A percentile compares a stretch with the other conserved stretches of the same genome.
phyloP scores from a whole-genome alignment of 306 rosid species.

The Delonix regia region DNA sequence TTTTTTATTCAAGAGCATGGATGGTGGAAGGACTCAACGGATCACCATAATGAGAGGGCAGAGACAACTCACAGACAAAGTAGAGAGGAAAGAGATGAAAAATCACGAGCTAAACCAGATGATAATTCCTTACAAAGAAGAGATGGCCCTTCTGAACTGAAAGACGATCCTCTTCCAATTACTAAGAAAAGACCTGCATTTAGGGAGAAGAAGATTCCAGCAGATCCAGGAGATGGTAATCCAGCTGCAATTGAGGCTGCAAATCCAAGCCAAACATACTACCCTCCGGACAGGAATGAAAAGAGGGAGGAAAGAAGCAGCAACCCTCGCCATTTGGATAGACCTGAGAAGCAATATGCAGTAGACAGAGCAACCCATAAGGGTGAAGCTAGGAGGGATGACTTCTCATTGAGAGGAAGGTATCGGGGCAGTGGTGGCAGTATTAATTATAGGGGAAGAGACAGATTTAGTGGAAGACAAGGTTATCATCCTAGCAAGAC shows the following conservation, averaged over 20 bases:
- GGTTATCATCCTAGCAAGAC: conserved; percentile 40
- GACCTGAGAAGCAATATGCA: conserved; percentile 50
- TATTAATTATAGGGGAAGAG: conserved; percentile 50
- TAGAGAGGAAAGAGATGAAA: conserved; percentile 51
- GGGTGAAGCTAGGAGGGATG: conserved; percentile 48
- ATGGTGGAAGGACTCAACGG: conserved; percentile 68
- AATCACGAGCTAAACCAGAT: conserved; percentile 42
- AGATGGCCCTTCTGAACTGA: conserved; percentile 49
- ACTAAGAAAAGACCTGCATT: conserved; percentile 73
- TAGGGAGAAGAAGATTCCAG: conserved; percentile 63
- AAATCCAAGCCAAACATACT: conserved; percentile 45
- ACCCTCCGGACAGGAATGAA: conserved; percentile 46
- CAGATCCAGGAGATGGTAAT: conserved; percentile 50
- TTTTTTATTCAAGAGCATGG: conserved; percentile 57
- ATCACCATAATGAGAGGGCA: conserved; percentile 45
- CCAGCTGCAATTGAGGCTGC: conserved; percentile 37
- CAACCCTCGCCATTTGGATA: conserved; percentile 42
- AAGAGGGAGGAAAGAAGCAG: conserved; percentile 57
- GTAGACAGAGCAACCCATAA: conserved; percentile 47
- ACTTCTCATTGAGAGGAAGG: conserved; percentile 54
- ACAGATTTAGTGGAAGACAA: conserved; percentile 50
- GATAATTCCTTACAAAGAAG: conserved; percentile 49
- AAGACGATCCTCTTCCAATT: conserved; percentile 44
- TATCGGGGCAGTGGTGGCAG: conserved; percentile 37
- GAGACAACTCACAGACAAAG: conserved; percentile 36